A percentile compares a stretch with the other conserved stretches of the same genome.
Evolutionary conservation across 2,329 filamentous ascomycete genomes (phyloP).

Genomic region (Coniochaeta ligniaria): DNA sequence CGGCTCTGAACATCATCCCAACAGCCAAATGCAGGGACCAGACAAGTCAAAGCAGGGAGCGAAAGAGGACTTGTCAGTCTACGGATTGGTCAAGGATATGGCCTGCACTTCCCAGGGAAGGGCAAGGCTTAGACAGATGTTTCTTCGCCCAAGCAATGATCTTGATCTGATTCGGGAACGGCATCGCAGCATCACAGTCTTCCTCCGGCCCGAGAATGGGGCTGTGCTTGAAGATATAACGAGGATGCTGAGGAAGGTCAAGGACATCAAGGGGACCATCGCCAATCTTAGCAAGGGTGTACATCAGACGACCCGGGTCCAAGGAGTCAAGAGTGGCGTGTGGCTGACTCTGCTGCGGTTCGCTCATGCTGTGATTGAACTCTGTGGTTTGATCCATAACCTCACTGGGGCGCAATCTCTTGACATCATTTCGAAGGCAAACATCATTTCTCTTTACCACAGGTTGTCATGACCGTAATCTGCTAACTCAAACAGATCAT

Average conservation of each 20-base stretch:
- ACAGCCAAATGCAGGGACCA: constrained; percentile 68
- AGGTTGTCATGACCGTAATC: not conserved
- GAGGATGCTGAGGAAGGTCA: constrained; percentile 60
- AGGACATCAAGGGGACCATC: constrained; percentile 66
- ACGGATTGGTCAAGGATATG: constrained; percentile 70
- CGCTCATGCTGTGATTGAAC: constrained; percentile 60
- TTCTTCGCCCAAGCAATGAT: constrained; percentile 71
- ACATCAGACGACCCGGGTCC: constrained; percentile 39
- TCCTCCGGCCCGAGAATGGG: constrained; percentile 63
- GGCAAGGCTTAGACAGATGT: constrained; percentile 64
- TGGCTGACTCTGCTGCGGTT: constrained; percentile 73
- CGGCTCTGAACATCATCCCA: constrained; percentile 74
- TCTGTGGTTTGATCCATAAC: constrained; percentile 57
- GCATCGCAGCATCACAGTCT: constrained; percentile 59
- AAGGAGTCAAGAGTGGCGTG: constrained; percentile 55
- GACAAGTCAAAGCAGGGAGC: constrained; percentile 51
- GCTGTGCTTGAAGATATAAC: constrained; percentile 46
- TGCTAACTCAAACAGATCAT: not conserved
- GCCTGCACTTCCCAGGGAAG: constrained; percentile 76
- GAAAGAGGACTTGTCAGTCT: constrained; percentile 80
- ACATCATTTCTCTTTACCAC: constrained; percentile 3
- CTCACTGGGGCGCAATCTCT: constrained; percentile 46
- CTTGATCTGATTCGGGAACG: constrained; percentile 62
- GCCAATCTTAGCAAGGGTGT: constrained; percentile 71
- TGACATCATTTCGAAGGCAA: constrained; percentile 45